A percentile compares a stretch with the other conserved stretches of the same genome.
phyloP scores from a whole-genome alignment of 2,329 filamentous ascomycete genomes.

The Acrodontium crateriforme region DNA sequence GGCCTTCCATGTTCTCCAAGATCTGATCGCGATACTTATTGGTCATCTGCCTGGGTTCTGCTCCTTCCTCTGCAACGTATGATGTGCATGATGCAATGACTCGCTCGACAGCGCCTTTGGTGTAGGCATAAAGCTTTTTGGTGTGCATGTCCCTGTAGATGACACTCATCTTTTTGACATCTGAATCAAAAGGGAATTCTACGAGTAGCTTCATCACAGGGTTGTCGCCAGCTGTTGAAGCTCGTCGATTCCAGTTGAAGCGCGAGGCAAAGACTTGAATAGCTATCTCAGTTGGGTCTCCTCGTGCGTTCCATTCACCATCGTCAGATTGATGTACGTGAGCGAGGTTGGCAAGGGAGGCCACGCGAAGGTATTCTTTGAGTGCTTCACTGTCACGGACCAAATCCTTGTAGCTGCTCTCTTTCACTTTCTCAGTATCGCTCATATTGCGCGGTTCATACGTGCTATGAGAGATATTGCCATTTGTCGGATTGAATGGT shows the following conservation, averaged over 20 bases:
- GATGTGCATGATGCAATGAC: constrained; percentile 50
- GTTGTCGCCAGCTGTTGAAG: constrained; percentile 13
- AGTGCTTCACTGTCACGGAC: constrained; percentile 36
- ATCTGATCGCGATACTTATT: constrained; percentile 41
- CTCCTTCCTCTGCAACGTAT: constrained; percentile 11
- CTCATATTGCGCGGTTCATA: constrained; percentile 11
- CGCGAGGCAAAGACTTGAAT: constrained; percentile 61
- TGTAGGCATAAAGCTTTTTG: constrained; percentile 36
- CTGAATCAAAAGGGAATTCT: constrained; percentile 62
- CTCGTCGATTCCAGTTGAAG: constrained; percentile 31
- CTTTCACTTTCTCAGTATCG: constrained; percentile 7
- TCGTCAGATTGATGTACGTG: constrained; percentile 43
- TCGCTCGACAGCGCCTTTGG: constrained; percentile 57
- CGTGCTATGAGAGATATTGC: constrained; percentile 37
- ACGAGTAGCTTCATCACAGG: constrained; percentile 43
- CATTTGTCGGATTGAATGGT: constrained; percentile 46
- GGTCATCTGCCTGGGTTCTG: constrained; percentile 30
- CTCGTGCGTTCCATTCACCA: constrained; percentile 49
- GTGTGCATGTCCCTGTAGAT: constrained; percentile 50
- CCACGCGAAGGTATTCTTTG: constrained; percentile 42
- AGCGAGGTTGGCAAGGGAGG: constrained; percentile 52
- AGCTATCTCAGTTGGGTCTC: constrained; percentile 59
- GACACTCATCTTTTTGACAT: constrained; percentile 64
- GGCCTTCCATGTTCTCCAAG: constrained; percentile 52
- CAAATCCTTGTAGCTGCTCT: constrained; percentile 15